phyloP scores from a whole-genome alignment of 129 eudicot species.

The Arctium minus region DNA sequence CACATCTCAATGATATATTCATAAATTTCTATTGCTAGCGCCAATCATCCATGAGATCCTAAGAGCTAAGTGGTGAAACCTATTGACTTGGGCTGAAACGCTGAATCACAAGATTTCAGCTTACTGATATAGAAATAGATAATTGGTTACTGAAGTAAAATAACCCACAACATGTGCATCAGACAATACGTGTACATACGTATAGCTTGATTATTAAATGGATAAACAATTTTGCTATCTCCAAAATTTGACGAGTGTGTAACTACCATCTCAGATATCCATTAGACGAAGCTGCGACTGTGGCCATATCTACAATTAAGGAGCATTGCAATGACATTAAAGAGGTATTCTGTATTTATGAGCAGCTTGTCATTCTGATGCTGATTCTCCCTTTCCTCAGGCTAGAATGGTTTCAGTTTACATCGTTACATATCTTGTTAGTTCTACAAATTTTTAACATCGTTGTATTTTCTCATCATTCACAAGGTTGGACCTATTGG shows the following conservation, averaged over 20 bases:
- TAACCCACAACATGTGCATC: background rate
- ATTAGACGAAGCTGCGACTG: slow-evolving; percentile 82
- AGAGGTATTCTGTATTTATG: slow-evolving; percentile 53
- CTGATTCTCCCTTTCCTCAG: background rate
- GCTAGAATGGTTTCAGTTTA: background rate
- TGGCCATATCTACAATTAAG: slow-evolving; percentile 81
- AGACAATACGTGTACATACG: background rate
- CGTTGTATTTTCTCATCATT: too few relatives aligned
- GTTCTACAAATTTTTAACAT: too few relatives aligned
- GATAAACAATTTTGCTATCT: background rate
- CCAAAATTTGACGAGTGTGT: background rate
- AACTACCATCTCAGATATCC: slow-evolving; percentile 69
- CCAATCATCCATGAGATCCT: too few relatives aligned
- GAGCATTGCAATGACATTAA: slow-evolving; percentile 59
- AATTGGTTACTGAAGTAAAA: background rate
- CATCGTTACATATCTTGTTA: too few relatives aligned
- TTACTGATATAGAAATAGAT: background rate
- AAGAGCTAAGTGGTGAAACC: background rate
- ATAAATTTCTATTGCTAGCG: too few relatives aligned
- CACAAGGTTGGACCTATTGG: too few relatives aligned
- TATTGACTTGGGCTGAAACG: background rate
- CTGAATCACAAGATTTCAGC: background rate
- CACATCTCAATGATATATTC: background rate
- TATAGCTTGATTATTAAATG: background rate
- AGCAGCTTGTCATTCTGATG: background rate